Evolutionary conservation across 2,329 filamentous ascomycete genomes (phyloP).

Genomic region (Amauroascus verrucosus): DNA sequence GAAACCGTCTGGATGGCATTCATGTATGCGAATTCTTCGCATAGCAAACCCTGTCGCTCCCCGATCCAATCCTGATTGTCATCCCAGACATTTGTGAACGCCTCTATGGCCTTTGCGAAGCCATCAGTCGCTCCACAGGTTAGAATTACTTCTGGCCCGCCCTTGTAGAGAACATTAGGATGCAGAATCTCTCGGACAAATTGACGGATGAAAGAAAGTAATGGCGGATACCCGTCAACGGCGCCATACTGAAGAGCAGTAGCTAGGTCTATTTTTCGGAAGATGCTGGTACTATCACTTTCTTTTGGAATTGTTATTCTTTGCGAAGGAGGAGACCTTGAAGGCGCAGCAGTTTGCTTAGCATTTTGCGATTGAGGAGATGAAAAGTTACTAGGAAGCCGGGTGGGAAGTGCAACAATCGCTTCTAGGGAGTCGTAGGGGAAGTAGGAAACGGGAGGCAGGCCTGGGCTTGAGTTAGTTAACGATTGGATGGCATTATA

Average conservation of each 20-base stretch:
- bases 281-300: constrained; percentile 46
- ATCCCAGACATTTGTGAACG: constrained; percentile 66
- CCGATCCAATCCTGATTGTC: constrained; percentile 55
- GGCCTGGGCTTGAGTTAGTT: constrained; percentile 42
- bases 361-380: constrained; percentile 44
- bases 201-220: constrained; percentile 66
- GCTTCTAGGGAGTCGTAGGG: constrained; percentile 87
- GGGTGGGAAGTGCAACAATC: constrained; percentile 60
- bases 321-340: constrained; percentile 32
- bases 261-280: constrained; percentile 66
- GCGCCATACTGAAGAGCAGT: constrained; percentile 79
- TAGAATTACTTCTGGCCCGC: constrained; percentile 65
- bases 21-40: constrained; percentile 72
- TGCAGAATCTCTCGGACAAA: constrained; percentile 69
- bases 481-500: neutral
- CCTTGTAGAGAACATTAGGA: constrained; percentile 67
- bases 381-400: constrained; percentile 50
- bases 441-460: constrained; percentile 73
- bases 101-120: constrained; percentile 64
- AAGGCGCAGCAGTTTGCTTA: constrained; percentile 32
- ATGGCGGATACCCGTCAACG: constrained; percentile 69
- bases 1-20: constrained; percentile 58
- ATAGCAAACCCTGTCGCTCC: constrained; percentile 65
- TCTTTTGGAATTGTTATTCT: constrained; percentile 63
- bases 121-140: constrained; percentile 80